Evolutionary conservation across 2,329 filamentous ascomycete genomes (phyloP).

Genomic region (Cytospora piceicola): DNA sequence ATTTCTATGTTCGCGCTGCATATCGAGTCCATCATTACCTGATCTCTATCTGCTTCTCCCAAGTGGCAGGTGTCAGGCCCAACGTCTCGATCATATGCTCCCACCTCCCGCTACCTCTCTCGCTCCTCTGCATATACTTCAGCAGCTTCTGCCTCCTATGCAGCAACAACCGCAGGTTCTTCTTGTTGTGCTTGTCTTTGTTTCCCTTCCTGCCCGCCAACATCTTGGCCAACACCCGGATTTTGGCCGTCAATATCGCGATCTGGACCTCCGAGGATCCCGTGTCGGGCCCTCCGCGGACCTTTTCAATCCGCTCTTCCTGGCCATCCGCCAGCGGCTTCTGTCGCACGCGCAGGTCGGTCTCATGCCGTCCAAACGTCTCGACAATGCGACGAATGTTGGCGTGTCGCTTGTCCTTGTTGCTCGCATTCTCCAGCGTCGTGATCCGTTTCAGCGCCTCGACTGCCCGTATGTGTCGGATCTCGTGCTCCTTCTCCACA

Average conservation of each 20-base stretch:
- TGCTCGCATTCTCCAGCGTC: slow-evolving; percentile 74
- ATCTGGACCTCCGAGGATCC: slow-evolving; percentile 98
- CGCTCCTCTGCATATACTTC: slow-evolving; percentile 83
- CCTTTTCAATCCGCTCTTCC: slow-evolving; percentile 44
- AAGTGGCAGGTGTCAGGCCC: slow-evolving; percentile 84
- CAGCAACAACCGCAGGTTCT: slow-evolving; percentile 82
- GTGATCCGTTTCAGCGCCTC: slow-evolving; percentile 82
- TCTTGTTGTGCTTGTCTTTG: slow-evolving; percentile 93
- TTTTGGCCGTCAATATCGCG: slow-evolving; percentile 92
- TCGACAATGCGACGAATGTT: slow-evolving; percentile 86
- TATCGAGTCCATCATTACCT: slow-evolving; percentile 34
- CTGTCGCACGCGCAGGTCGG: slow-evolving; percentile 70
- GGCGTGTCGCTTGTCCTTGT: slow-evolving; percentile 76
- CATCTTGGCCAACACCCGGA: slow-evolving; percentile 75
- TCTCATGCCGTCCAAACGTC: slow-evolving; percentile 88
- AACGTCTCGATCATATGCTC: slow-evolving; percentile 81
- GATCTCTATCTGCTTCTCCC: slow-evolving; percentile 85
- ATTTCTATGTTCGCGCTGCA: slow-evolving; percentile 42
- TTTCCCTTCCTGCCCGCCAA: slow-evolving; percentile 69
- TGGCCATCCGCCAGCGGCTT: slow-evolving; percentile 56
- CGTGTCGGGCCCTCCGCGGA: slow-evolving; percentile 85
- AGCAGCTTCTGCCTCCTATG: slow-evolving; percentile 89
- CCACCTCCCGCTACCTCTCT: slow-evolving; percentile 90
- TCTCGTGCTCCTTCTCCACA: slow-evolving; percentile 49
- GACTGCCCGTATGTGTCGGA: slow-evolving; percentile 68